Conservation (phyloP, 225 moss, liverwort and hornwort genomes). For the Sphagnum contortum region DNA sequence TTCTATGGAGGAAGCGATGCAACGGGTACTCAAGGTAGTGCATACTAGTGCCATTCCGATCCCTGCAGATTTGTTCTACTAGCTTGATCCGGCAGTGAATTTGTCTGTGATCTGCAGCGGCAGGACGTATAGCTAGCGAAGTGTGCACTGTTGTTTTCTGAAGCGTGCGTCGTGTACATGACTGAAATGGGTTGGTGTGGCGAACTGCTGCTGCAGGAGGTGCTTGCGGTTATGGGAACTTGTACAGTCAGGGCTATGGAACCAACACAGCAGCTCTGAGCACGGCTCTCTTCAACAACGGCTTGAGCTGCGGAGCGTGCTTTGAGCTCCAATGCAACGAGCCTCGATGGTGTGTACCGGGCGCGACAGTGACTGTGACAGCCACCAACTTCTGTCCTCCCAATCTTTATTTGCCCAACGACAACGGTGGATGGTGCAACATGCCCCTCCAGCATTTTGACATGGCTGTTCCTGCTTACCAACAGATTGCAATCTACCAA, state of each 20-base stretch:
- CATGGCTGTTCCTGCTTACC: constrained; percentile 64
- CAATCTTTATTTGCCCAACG: constrained; percentile 47
- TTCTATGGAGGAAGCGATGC: constrained; percentile 41
- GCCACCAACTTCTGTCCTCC: constrained; percentile 81
- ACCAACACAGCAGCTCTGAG: constrained; percentile 66
- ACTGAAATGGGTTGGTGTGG: too few species aligned
- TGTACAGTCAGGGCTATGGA: constrained; percentile 60
- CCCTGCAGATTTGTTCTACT: too few species aligned
- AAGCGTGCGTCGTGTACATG: too few species aligned
- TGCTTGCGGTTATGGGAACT: constrained; percentile 76
- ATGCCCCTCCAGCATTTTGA: constrained; percentile 67
- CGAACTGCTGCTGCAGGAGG: constrained; percentile 29
- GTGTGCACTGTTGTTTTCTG: too few species aligned
- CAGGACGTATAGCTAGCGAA: too few species aligned
- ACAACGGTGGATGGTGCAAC: constrained; percentile 76
- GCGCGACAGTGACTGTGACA: constrained; percentile 42
- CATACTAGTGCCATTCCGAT: too few species aligned
- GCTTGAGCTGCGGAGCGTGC: constrained; percentile 59
- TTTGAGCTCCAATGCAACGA: constrained; percentile 52
- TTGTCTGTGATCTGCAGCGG: too few species aligned
- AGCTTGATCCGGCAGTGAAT: too few species aligned
- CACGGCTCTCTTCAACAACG: constrained; percentile 61
- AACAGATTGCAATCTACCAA: constrained; percentile 44
- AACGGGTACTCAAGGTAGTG: constrained; percentile 23
- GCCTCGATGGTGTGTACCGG: constrained; percentile 26